Evolutionary conservation across 106 monocot genomes (phyloP), one percentile per base, ranked within the genome.

Genomic region (Vanilla planifolia): DNA sequence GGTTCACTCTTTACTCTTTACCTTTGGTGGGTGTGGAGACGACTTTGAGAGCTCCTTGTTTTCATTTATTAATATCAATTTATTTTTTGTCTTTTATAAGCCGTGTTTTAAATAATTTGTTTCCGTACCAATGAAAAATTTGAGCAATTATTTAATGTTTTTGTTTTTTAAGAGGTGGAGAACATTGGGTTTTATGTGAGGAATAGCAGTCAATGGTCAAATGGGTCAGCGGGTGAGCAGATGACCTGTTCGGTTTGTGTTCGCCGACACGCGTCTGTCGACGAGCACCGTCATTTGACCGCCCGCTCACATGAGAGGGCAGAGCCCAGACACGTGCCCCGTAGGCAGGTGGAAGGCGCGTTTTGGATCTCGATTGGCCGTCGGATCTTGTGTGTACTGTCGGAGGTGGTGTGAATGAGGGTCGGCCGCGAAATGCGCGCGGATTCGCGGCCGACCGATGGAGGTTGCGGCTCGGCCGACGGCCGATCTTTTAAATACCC

Each of bases 241-340:
- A 1, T 17, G 0, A 1, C 19, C 17, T 2, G 6, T 8, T 4
- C 5, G 44, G 20, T 45, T 45, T 7, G 2, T n/a, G n/a, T n/a
- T n/a, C n/a, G 2, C 44, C 44, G n/a, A 45, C 44, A 45, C 44
- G 44, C 20, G 44, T 45, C 17, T 17, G 20, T 4, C 20, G 17
- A 7, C 20, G 20, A 17, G 44, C 44, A 45, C 44, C 44, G 44
- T 45, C 44, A 45, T 45, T 45, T 45, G 44, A 45, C 44, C 44
- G n/a, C 5, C 44, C 17, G 3, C 16, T 17, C 20, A n/a, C 44
- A 45, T 20, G 44, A n/a, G n/a, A n/a, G n/a, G n/a, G n/a, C n/a
- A n/a, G n/a, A n/a, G n/a, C n/a, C n/a, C n/a, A n/a, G n/a, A n/a
- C n/a, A n/a, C n/a, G n/a, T n/a, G n/a, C n/a, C n/a, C n/a, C n/a